Percentiles rank a stretch among this genome's conserved stretches.
Evolutionary conservation across 2,329 filamentous ascomycete genomes (phyloP).

Genomic region (Cryphonectria radicalis): DNA sequence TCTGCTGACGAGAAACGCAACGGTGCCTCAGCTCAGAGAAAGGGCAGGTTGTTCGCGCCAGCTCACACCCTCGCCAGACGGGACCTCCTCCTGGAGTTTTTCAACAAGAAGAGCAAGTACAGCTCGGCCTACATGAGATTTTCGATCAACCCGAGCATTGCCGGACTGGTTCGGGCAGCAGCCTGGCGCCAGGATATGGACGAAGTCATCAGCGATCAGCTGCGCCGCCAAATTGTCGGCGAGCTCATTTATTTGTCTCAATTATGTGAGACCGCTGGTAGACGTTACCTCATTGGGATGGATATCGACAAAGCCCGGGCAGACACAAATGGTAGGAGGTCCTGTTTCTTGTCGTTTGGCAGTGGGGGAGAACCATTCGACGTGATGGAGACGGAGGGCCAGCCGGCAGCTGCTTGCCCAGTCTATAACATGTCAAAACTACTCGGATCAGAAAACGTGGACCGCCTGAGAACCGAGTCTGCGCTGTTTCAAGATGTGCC

Average conservation of each 20-base stretch:
- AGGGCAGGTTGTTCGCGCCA: conserved; percentile 32
- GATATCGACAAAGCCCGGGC: conserved; percentile 49
- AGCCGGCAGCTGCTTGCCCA: conserved; percentile 43
- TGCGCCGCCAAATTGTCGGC: conserved; percentile 53
- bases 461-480: conserved; percentile 43
- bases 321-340: conserved; percentile 42
- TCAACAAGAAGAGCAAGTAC: conserved; percentile 25
- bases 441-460: conserved; percentile 52
- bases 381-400: conserved; percentile 47
- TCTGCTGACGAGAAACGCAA: not conserved
- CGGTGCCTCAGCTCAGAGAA: conserved; percentile 10
- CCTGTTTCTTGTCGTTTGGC: conserved; percentile 52
- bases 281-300: conserved; percentile 49
- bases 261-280: conserved; percentile 35
- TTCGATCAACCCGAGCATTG: conserved; percentile 25
- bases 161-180: conserved; percentile 29
- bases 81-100: conserved; percentile 39
- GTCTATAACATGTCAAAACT: conserved; percentile 59
- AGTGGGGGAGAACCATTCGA: conserved; percentile 45
- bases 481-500: conserved; percentile 42
- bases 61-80: conserved; percentile 40
- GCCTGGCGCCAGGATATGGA: conserved; percentile 62
- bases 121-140: conserved; percentile 29
- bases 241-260: conserved; percentile 48
- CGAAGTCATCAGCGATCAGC: conserved; percentile 52